Evolutionary conservation across 495 filamentous ascomycete species (phyloP).

Genomic region (Mytilinidion resinicola): DNA sequence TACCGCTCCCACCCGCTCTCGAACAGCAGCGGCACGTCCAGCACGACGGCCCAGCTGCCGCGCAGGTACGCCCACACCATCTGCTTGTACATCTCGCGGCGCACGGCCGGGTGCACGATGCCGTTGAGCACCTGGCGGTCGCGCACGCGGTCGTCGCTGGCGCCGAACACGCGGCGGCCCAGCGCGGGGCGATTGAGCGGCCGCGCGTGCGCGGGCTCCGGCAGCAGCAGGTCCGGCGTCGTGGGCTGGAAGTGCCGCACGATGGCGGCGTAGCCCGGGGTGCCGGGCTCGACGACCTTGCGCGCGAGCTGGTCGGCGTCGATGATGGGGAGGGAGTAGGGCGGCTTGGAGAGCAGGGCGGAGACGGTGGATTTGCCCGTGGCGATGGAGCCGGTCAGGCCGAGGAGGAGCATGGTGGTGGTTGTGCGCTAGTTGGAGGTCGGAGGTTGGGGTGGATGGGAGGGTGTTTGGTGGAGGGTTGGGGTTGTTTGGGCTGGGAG

Average conservation of each 20-base stretch:
- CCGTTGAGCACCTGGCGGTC: constrained; percentile 71
- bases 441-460: neutral
- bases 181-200: constrained; percentile 82
- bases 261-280: constrained; percentile 70
- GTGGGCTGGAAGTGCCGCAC: constrained; percentile 67
- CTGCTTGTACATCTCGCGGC: constrained; percentile 64
- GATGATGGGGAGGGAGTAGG: constrained; percentile 85
- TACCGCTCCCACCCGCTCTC: constrained; percentile 75
- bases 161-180: constrained; percentile 78
- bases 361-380: constrained; percentile 98
- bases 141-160: constrained; percentile 51
- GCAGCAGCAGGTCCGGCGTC: constrained; percentile 77
- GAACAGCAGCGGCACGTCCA: constrained; percentile 89
- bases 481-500: neutral
- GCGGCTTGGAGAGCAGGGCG: constrained; percentile 64
- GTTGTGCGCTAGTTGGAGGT: neutral
- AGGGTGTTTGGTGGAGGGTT: no score
- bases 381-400: constrained; percentile 93
- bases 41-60: constrained; percentile 79
- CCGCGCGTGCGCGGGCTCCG: constrained; percentile 36
- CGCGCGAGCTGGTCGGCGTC: constrained; percentile 91
- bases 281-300: constrained; percentile 86
- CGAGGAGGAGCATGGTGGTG: constrained; percentile 77
- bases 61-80: constrained; percentile 49
- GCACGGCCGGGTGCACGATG: constrained; percentile 88